Evolutionary conservation across 495 filamentous ascomycete species (phyloP).

Genomic region (Talaromyces thailandensis): DNA sequence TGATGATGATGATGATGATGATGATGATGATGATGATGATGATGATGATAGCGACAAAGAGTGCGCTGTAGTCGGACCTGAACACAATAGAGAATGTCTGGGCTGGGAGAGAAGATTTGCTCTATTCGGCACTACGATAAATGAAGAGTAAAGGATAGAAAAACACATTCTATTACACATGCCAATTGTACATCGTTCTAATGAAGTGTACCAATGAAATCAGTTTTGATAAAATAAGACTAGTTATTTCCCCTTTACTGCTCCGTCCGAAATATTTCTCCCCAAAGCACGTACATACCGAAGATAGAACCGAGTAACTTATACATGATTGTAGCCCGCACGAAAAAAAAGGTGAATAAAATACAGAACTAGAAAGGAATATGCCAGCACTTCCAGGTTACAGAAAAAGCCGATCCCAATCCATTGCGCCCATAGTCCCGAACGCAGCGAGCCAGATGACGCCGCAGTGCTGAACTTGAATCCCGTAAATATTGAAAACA

Average conservation of each 20-base stretch:
- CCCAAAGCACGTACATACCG: not conserved
- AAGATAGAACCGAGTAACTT: not conserved
- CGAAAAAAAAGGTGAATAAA: not conserved
- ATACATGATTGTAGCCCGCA: not conserved
- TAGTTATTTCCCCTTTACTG: not conserved
- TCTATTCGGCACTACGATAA: constrained; percentile 39
- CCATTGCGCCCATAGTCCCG: constrained; percentile 3
- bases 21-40: too few species aligned
- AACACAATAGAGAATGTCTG: constrained; percentile 18
- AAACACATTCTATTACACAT: not conserved
- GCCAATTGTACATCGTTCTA: not conserved
- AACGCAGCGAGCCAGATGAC: constrained; percentile 1
- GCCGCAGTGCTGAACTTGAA: constrained; percentile 2
- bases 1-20: constrained; percentile 10
- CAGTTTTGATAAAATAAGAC: not conserved
- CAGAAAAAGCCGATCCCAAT: constrained; percentile 4
- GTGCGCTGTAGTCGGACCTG: constrained; percentile 2
- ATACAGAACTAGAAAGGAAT: constrained; percentile 2
- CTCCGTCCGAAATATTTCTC: not conserved
- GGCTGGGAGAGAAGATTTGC: constrained; percentile 44
- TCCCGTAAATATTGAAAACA: not conserved
- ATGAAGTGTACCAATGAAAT: not conserved
- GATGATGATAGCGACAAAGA: constrained; percentile 12
- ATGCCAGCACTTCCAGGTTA: constrained; percentile 3
- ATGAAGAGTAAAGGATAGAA: constrained; percentile 6